Percentiles rank a stretch among this genome's conserved stretches.
phyloP scores from a whole-genome alignment of 495 filamentous ascomycete genomes.

The Hypoxylon lenormandii region DNA sequence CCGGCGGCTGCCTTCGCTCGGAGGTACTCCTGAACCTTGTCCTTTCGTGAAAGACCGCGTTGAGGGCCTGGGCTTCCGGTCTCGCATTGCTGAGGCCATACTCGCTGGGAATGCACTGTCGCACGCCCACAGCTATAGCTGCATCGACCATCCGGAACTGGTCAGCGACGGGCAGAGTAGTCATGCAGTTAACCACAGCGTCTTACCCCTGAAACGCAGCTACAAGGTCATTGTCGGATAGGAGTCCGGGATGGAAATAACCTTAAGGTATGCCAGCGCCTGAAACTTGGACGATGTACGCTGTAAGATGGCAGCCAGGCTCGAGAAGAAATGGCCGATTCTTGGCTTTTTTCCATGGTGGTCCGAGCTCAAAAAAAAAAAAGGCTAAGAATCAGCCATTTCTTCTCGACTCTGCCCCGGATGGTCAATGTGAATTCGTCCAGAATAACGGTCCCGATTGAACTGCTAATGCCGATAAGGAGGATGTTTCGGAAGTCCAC shows the following conservation, averaged over 20 bases:
- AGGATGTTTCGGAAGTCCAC: conserved; percentile 44
- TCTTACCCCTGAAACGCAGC: conserved; percentile 46
- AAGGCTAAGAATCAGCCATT: too few species aligned
- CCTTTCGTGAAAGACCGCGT: conserved; percentile 58
- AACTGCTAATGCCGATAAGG: conserved; percentile 47
- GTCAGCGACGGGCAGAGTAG: conserved; percentile 42
- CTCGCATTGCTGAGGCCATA: conserved; percentile 76
- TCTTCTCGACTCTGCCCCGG: too few species aligned
- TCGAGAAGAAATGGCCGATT: conserved; percentile 35
- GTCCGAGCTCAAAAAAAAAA: too few species aligned
- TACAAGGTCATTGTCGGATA: conserved; percentile 43
- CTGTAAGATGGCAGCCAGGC: conserved; percentile 46
- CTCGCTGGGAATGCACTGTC: conserved; percentile 69
- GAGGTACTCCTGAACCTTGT: conserved; percentile 56
- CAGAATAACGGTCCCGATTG: conserved; percentile 45
- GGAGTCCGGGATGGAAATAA: conserved; percentile 43
- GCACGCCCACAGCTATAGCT: conserved; percentile 61
- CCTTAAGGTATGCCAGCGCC: conserved; percentile 24
- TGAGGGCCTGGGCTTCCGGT: conserved; percentile 52
- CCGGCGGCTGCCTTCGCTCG: conserved; percentile 48
- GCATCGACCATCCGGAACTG: conserved; percentile 64
- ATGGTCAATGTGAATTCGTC: too few species aligned
- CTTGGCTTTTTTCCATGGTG: conserved; percentile 38
- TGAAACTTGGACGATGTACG: conserved; percentile 46
- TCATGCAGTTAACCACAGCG: conserved; percentile 50